phyloP scores from a whole-genome alignment of 148 eudicot species.

The Silene conica region DNA sequence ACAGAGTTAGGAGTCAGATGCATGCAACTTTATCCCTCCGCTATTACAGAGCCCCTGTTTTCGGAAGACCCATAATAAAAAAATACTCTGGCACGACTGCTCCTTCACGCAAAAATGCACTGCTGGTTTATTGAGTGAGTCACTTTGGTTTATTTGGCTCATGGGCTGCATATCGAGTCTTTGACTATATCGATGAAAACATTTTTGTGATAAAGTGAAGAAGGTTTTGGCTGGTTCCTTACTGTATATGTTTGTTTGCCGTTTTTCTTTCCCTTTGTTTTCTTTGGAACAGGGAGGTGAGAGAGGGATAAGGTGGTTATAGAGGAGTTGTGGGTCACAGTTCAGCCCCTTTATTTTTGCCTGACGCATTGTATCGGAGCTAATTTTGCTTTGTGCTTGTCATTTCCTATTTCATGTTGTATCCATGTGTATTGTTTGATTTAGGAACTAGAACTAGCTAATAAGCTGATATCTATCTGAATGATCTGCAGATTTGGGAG shows the following conservation, averaged over 20 bases:
- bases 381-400: background rate
- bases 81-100: too few relatives aligned
- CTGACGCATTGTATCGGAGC: background rate
- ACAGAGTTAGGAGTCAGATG: too few relatives aligned
- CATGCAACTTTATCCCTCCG: too few relatives aligned
- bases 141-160: too few relatives aligned
- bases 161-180: too few relatives aligned
- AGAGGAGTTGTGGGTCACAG: background rate
- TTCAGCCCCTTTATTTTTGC: background rate
- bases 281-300: background rate
- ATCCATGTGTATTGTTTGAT: background rate
- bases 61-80: too few relatives aligned
- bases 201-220: background rate
- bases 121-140: too few relatives aligned
- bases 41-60: too few relatives aligned
- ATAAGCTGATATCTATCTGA: conserved; percentile 16
- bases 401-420: background rate
- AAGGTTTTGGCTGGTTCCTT: background rate
- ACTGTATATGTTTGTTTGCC: background rate
- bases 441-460: background rate
- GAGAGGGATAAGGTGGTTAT: background rate
- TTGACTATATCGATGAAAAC: too few relatives aligned
- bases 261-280: background rate
- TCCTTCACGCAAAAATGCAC: too few relatives aligned
- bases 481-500: conserved; percentile 68